Base-by-base conservation (phyloP, 306 rosid genomes). In the Cicer bijugum region DNA sequence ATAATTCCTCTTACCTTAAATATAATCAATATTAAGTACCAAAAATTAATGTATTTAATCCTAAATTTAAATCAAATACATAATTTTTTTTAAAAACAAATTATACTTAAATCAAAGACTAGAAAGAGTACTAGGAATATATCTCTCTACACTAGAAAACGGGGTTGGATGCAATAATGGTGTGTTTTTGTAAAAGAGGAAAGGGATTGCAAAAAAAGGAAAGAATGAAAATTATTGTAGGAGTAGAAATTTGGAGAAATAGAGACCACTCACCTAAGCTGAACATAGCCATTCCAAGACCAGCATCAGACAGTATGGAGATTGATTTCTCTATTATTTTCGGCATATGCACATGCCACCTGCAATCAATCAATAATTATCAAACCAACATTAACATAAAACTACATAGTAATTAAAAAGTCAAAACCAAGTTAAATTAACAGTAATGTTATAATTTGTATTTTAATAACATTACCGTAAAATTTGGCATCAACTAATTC, bases 231-330 rank as follows among this genome's bases (percentile, higher is more conserved):
- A 81, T 72, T 53, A 67, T 82, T 68, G 72, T 8, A 33, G 39
- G 72, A 58, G 66, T 6, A 51, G 44, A 50, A 74, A 59, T 28
- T 74, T 57, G 52, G 42, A 58, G 76, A 81, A 78, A 74, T 7
- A 6, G 64, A 8, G 80, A 72, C 77, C 52, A 80, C 90, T 88
- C 79, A 95, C 99, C 99, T 83, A 95, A 90, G 82, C 99, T 95
- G 87, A 95, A 95, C 99, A 95, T 95, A 76, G 99, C 99, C 99
- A 95, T 95, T 74, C 99, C 99, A 4, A 95, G 96, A 19, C 99
- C 99, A 15, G 99, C 97, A 80, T 95, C 97, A 12, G 99, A 95
- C 71, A 95, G 90, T 74, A 95, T 95, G 82, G 99, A 87, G 84
- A 95, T 95, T 57, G 99, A 95, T 37, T 83, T 56, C 85, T 80